Evolutionary conservation across 163 green algal species (phyloP), one percentile per base, ranked within the genome.

Genomic region (Scenedesmus sp.): DNA sequence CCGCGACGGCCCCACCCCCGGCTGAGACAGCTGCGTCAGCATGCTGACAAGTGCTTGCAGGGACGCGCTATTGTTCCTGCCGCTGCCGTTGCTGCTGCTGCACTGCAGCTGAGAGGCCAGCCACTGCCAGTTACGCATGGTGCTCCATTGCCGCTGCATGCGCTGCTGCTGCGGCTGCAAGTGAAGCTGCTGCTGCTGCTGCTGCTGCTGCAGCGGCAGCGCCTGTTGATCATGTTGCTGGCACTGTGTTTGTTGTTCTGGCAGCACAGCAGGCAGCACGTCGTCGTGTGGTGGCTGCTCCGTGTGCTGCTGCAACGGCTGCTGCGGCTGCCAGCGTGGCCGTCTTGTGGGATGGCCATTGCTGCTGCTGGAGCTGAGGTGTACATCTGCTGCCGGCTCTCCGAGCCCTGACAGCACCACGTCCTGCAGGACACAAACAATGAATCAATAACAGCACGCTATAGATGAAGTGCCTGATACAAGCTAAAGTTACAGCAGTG

Each of bases 111-210:
- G 85, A 1, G 40, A 49, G 13, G 85, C 65, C 43, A 89, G 61
- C 85, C 86, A 85, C 37, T 85, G 86, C 73, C 86, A 90, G 86
- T 78, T 56, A 1, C 73, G 46, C 72, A 61, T 90, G 22, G 16
- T 13, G 26, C 46, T 59, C 86, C 72, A 85, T n/a, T 56, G 16
- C 43, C 49, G 70, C 43, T 90, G 70, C 68, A 84, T 61, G 16
- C 78, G 43, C 26, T 65, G 44, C 35, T 51, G 43, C 13, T 81
- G 44, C 49, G 33, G 5, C n/a, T 72, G 43, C 56, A 7, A 56
- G 24, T 78, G 49, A 43, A 43, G 30, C 85, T 90, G 33, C 30
- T 84, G 46, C 33, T 81, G 43, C 42, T 89, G 84, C 26, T 59
- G 40, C 37, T 81, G 59, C 42, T 81, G 59, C 70, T 42, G 46